A percentile compares a stretch with the other conserved stretches of the same genome.
phyloP scores from a whole-genome alignment of 1,284 basidiomycete genomes.

The Inonotus obliquus region DNA sequence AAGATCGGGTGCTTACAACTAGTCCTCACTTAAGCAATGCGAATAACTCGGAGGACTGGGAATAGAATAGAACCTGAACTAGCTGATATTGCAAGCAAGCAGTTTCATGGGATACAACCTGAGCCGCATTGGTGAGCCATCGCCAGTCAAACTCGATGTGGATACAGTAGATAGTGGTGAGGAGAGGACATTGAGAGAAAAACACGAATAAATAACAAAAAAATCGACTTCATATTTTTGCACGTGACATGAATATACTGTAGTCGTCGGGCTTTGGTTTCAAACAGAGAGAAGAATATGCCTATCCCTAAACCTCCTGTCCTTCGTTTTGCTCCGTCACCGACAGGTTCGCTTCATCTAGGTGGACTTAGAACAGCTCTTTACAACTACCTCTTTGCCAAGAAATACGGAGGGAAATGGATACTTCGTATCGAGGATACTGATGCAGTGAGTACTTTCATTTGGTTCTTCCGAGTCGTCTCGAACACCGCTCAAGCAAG shows the following conservation, averaged over 20 bases:
- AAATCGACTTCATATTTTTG: no score
- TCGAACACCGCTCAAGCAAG: not conserved
- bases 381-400: conserved; percentile 87
- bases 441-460: conserved; percentile 57
- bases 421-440: conserved; percentile 95
- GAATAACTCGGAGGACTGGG: not conserved
- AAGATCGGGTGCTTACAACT: not conserved
- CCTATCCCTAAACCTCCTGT: conserved; percentile 25
- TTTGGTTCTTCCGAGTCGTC: not conserved
- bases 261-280: not conserved
- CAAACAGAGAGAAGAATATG: not conserved
- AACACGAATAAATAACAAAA: no score
- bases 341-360: conserved; percentile 91
- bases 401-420: conserved; percentile 82
- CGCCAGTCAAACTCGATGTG: no score
- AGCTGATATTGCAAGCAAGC: no score
- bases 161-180: no score
- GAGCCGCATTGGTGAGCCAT: no score
- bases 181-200: no score
- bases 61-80: no score
- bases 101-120: no score
- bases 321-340: conserved; percentile 94
- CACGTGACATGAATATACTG: not conserved
- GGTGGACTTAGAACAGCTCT: conserved; percentile 95
- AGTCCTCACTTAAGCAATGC: not conserved